A percentile compares a stretch with the other conserved stretches of the same genome.
phyloP scores from a whole-genome alignment of 1,284 basidiomycete genomes.

The Ceraceosorus guamensis region DNA sequence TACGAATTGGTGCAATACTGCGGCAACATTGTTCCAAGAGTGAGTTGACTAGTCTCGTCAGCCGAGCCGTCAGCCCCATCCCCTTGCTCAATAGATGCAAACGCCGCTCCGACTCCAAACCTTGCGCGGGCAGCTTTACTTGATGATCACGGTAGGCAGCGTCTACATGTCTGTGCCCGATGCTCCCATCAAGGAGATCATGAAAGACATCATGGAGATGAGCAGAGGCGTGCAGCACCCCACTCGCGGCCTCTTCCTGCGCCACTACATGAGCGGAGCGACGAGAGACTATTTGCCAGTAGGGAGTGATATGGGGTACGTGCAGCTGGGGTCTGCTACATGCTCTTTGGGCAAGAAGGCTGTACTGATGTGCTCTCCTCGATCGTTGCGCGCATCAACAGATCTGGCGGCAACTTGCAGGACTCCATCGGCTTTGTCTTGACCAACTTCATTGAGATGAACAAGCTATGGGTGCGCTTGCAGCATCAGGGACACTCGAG shows the following conservation, averaged over 20 bases:
- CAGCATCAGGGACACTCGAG: conserved; percentile 47
- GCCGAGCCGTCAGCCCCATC: neutral
- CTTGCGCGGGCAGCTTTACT: conserved; percentile 30
- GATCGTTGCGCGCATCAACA: neutral
- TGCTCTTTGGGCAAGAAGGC: neutral
- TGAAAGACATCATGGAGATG: conserved; percentile 49
- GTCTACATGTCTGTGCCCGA: conserved; percentile 49
- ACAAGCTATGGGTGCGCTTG: conserved; percentile 48
- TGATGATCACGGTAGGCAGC: conserved; percentile 48
- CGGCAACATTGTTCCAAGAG: conserved; percentile 44
- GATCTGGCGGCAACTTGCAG: conserved; percentile 36
- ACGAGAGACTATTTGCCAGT: conserved; percentile 46
- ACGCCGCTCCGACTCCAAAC: too few relatives aligned
- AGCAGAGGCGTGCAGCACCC: conserved; percentile 47
- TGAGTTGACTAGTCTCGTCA: conserved; percentile 1
- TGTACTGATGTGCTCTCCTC: neutral
- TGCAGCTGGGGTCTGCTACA: neutral
- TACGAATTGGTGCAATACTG: conserved; percentile 48
- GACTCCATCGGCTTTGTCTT: conserved; percentile 47
- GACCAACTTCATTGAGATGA: conserved; percentile 49
- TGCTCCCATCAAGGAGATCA: conserved; percentile 48
- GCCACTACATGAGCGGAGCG: conserved; percentile 46
- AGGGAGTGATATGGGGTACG: conserved; percentile 31
- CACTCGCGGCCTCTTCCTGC: conserved; percentile 45
- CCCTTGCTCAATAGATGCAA: neutral